Evolutionary conservation across 371 early-diverging fungal species (phyloP).

Genomic region (Lichtheimia ramosa): DNA sequence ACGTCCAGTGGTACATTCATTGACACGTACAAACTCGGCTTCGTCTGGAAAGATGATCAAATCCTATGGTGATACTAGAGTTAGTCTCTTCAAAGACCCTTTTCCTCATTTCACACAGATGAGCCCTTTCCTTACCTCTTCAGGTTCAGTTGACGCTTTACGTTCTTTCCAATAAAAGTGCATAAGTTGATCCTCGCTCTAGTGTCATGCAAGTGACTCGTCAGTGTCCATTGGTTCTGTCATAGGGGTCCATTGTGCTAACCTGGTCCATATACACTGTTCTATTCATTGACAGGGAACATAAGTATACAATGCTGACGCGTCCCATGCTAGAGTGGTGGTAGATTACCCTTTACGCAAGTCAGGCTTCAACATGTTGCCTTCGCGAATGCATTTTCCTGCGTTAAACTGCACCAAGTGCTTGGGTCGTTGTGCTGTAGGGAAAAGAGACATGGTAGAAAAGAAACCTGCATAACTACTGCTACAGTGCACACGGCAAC

Average conservation of each 20-base stretch:
- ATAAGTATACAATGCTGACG: no score
- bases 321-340: no score
- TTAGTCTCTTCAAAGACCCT: neutral
- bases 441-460: conserved; percentile 30
- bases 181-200: conserved; percentile 68
- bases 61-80: conserved; percentile 34
- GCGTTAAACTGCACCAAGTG: conserved; percentile 74
- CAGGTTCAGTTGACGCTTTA: conserved; percentile 39
- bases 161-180: conserved; percentile 81
- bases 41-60: conserved; percentile 82
- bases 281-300: no score
- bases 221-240: no score
- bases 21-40: conserved; percentile 64
- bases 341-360: conserved; percentile 69
- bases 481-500: no score
- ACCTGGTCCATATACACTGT: conserved; percentile 59
- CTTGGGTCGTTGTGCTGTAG: conserved; percentile 22
- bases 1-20: conserved; percentile 71
- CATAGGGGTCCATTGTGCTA: no score
- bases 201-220: no score
- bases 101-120: no score
- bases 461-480: no score
- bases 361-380: conserved; percentile 68
- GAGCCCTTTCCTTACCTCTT: conserved; percentile 60
- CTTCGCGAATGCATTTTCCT: conserved; percentile 75